A percentile compares a stretch with the other conserved stretches of the same genome.
phyloP scores from a whole-genome alignment of 2,329 filamentous ascomycete species.

The Geosmithia morbida region DNA sequence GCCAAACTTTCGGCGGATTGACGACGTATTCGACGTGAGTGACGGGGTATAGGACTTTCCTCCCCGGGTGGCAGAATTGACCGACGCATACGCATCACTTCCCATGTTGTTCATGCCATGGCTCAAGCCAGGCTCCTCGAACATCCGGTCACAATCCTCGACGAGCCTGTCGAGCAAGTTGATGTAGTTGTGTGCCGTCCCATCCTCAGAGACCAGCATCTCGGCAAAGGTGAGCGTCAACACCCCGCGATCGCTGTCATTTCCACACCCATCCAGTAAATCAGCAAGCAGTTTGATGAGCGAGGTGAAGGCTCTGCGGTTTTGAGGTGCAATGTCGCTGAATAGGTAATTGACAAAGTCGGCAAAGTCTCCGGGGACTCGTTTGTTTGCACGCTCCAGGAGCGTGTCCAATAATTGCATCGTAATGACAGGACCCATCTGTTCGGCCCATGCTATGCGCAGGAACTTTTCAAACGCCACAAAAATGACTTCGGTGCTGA shows the following conservation, averaged over 20 bases:
- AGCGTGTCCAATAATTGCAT: conserved; percentile 56
- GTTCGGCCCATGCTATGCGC: conserved; percentile 72
- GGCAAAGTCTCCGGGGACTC: conserved; percentile 58
- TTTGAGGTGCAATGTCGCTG: conserved; percentile 53
- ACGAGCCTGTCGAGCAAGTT: conserved; percentile 80
- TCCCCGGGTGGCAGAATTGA: conserved; percentile 38
- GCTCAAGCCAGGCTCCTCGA: conserved; percentile 44
- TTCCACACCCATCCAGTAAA: conserved; percentile 75
- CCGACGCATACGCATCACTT: conserved; percentile 38
- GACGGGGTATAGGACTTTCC: conserved; percentile 56
- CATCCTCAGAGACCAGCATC: conserved; percentile 65
- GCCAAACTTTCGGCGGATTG: conserved; percentile 70
- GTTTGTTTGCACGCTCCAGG: conserved; percentile 51
- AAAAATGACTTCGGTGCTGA: conserved; percentile 73
- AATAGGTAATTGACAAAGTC: conserved; percentile 54
- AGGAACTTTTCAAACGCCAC: conserved; percentile 90
- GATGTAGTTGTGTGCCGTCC: conserved; percentile 68
- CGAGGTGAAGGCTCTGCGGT: conserved; percentile 63
- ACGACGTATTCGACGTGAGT: conserved; percentile 73
- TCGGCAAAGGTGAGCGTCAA: conserved; percentile 83
- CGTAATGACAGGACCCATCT: conserved; percentile 75
- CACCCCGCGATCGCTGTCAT: conserved; percentile 80
- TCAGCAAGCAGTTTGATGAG: conserved; percentile 79
- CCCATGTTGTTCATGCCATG: conserved; percentile 20
- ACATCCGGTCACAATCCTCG: conserved; percentile 80